Evolutionary conservation across 2,329 filamentous ascomycete genomes (phyloP).

Genomic region (Fusarium albosuccineum): DNA sequence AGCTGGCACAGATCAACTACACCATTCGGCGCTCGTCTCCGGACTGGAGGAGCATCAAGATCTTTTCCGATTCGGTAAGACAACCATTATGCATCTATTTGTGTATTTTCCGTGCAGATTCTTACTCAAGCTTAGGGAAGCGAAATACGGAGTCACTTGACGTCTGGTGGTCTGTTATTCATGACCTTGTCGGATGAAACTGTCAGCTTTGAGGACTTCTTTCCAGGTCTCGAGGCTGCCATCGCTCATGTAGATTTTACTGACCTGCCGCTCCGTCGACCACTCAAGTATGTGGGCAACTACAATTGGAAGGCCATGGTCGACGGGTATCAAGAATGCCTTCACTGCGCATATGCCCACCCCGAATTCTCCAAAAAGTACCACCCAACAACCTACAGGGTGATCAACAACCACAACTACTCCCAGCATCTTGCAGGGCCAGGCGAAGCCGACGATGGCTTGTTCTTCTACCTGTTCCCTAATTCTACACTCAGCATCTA

Average conservation of each 20-base stretch:
- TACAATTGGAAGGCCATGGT: constrained; percentile 58
- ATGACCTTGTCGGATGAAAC: constrained; percentile 60
- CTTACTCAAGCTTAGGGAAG: constrained; percentile 16
- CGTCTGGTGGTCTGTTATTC: constrained; percentile 66
- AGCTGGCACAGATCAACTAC: constrained; percentile 32
- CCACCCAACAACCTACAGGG: constrained; percentile 66
- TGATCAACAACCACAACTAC: constrained; percentile 67
- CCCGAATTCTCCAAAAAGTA: constrained; percentile 68
- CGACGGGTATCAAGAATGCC: constrained; percentile 58
- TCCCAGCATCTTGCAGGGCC: constrained; percentile 68
- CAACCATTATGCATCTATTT: not conserved
- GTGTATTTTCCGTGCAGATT: not conserved
- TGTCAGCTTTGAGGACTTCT: constrained; percentile 66
- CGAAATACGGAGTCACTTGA: constrained; percentile 50
- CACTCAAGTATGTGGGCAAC: constrained; percentile 66
- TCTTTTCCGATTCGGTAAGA: not conserved
- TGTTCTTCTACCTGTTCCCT: constrained; percentile 71
- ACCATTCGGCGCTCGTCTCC: not conserved
- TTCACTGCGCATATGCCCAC: constrained; percentile 71
- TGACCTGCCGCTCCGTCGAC: constrained; percentile 62
- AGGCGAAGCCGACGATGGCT: constrained; percentile 63
- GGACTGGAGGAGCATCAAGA: not conserved
- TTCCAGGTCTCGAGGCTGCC: constrained; percentile 63
- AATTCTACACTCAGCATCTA: constrained; percentile 69
- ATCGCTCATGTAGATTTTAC: constrained; percentile 66